phyloP scores from a whole-genome alignment of 108 stramenopile genomes.

The Nannochloropsis salina region DNA sequence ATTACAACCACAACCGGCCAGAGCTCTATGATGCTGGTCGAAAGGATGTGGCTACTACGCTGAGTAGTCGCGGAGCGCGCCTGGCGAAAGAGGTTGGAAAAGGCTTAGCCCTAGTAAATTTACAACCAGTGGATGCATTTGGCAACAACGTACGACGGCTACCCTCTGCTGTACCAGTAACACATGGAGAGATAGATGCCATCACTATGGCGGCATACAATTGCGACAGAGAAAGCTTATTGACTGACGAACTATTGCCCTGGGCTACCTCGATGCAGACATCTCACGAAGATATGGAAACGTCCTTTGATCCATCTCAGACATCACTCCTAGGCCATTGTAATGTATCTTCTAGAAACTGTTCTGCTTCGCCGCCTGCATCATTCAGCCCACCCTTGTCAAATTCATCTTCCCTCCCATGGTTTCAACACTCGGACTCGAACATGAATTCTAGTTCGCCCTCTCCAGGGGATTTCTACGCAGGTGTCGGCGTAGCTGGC shows the following conservation, averaged over 20 bases:
- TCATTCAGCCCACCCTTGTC: not conserved
- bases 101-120: not conserved
- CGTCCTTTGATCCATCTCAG: not conserved
- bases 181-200: not conserved
- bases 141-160: not conserved
- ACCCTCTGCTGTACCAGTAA: not conserved
- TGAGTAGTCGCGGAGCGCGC: constrained; percentile 10
- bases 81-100: not conserved
- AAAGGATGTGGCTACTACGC: constrained; percentile 2
- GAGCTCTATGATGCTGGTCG: not conserved
- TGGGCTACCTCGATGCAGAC: not conserved
- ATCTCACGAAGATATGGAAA: not conserved
- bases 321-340: not conserved
- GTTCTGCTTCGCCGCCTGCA: not conserved
- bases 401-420: not conserved
- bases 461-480: not conserved
- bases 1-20: not conserved
- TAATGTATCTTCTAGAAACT: too few relatives aligned
- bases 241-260: not conserved
- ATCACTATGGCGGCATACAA: not conserved
- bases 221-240: not conserved
- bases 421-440: not conserved
- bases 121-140: not conserved
- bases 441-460: not conserved
- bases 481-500: not conserved